Conservation (phyloP, 2,329 filamentous ascomycete species). For the Paracoccidioides lutzii region DNA sequence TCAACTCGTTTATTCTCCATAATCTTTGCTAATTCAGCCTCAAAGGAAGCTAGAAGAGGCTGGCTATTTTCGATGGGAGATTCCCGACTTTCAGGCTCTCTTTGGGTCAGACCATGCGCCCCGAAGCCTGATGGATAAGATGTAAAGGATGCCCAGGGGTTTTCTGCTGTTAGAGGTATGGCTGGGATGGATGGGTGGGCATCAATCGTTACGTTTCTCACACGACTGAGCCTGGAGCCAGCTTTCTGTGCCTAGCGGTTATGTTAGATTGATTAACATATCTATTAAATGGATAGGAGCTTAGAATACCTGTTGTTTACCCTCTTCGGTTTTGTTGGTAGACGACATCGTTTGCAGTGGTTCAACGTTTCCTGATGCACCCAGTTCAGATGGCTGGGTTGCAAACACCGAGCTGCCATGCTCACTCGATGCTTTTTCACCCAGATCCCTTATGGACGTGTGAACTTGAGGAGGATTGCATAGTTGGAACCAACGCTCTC, state of each 20-base stretch:
- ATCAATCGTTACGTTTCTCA: neutral
- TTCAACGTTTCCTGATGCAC: neutral
- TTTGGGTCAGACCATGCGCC: conserved; percentile 4
- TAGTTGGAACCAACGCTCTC: neutral
- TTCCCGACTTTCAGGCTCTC: conserved; percentile 10
- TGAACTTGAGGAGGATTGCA: neutral
- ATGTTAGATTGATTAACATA: conserved; percentile 5
- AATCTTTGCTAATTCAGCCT: conserved; percentile 27
- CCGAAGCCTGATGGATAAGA: neutral
- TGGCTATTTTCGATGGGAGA: conserved; percentile 15
- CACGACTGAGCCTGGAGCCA: conserved; percentile 10
- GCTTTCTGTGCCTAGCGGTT: conserved; percentile 13
- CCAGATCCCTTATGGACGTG: neutral
- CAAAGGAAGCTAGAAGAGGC: conserved; percentile 28
- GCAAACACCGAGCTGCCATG: neutral
- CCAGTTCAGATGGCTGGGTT: neutral
- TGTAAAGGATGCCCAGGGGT: conserved; percentile 14
- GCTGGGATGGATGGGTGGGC: neutral
- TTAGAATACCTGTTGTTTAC: conserved; percentile 14
- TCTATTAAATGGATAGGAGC: neutral
- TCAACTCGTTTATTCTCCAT: conserved; percentile 11
- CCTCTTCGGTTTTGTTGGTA: conserved; percentile 14
- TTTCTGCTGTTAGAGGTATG: conserved; percentile 1
- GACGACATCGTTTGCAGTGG: neutral
- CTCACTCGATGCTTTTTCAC: neutral